A percentile compares a stretch with the other conserved stretches of the same genome.
Evolutionary conservation across 139 green algal genomes (phyloP).

Genomic region (Nannochloris sp.): DNA sequence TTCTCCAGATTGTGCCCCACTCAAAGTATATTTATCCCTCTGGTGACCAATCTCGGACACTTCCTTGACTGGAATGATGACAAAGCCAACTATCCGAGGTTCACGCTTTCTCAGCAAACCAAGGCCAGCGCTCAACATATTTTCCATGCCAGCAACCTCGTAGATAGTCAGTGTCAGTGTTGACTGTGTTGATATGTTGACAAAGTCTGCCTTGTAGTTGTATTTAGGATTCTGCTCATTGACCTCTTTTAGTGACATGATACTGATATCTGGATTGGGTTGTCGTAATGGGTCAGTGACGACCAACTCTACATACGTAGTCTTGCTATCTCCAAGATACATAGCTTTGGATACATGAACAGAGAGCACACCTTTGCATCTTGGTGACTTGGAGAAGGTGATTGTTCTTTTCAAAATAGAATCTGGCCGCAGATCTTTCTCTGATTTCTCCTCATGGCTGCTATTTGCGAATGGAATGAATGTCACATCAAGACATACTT

Average conservation of each 20-base stretch:
- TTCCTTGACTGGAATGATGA: conserved; percentile 8
- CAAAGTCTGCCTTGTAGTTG: conserved; percentile 29
- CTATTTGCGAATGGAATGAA: conserved; percentile 17
- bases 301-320: conserved; percentile 6
- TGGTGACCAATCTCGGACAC: conserved; percentile 13
- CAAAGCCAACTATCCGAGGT: conserved; percentile 4
- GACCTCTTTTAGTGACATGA: background rate
- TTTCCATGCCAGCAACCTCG: conserved; percentile 11
- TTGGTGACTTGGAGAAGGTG: background rate
- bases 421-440: background rate
- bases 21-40: conserved; percentile 12
- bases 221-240: conserved; percentile 5
- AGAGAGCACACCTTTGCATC: conserved; percentile 19
- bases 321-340: conserved; percentile 1
- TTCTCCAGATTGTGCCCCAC: conserved; percentile 23
- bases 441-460: background rate
- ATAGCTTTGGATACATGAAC: conserved; percentile 13
- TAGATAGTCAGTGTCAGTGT: conserved; percentile 10
- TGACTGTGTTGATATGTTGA: conserved; percentile 26
- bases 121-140: background rate
- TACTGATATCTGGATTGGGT: conserved; percentile 17
- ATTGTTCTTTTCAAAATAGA: background rate
- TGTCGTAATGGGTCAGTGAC: conserved; percentile 18
- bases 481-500: conserved; percentile 9
- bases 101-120: too few relatives aligned